Evolutionary conservation across 1,139 yeast genomes (phyloP).

Genomic region (Zygosaccharomyces pseudobailii): DNA sequence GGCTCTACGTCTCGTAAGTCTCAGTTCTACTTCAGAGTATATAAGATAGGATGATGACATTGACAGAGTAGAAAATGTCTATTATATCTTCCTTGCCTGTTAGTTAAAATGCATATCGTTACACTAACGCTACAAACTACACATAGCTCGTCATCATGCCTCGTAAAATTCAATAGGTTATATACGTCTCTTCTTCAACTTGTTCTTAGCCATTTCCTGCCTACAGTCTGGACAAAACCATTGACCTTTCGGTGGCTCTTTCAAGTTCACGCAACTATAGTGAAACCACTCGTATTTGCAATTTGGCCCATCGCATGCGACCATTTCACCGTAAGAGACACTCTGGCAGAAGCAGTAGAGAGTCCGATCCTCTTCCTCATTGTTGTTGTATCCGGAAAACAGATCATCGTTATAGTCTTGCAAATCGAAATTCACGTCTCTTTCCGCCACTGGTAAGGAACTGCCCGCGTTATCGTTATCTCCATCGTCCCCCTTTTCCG

Average conservation of each 20-base stretch:
- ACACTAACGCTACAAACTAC: neutral
- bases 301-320: slow-evolving; percentile 70
- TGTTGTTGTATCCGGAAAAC: slow-evolving; percentile 23
- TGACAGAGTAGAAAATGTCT: no score
- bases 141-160: neutral
- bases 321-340: slow-evolving; percentile 71
- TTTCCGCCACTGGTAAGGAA: slow-evolving; percentile 6
- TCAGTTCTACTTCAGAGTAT: no score
- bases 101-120: neutral
- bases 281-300: slow-evolving; percentile 76
- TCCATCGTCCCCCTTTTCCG: slow-evolving; percentile 4
- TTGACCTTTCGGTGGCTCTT: slow-evolving; percentile 62
- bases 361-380: slow-evolving; percentile 40
- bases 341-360: slow-evolving; percentile 65
- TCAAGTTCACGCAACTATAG: slow-evolving; percentile 67
- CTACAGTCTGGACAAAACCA: slow-evolving; percentile 72
- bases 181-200: slow-evolving; percentile 22
- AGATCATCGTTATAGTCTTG: slow-evolving; percentile 22
- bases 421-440: slow-evolving; percentile 18
- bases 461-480: slow-evolving; percentile 9
- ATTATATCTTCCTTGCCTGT: no score
- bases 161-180: neutral
- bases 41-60: no score
- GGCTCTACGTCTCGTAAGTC: no score
- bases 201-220: slow-evolving; percentile 30